Base-by-base conservation (phyloP, 2,329 filamentous ascomycete genomes). In the Fusarium tuaranense region DNA sequence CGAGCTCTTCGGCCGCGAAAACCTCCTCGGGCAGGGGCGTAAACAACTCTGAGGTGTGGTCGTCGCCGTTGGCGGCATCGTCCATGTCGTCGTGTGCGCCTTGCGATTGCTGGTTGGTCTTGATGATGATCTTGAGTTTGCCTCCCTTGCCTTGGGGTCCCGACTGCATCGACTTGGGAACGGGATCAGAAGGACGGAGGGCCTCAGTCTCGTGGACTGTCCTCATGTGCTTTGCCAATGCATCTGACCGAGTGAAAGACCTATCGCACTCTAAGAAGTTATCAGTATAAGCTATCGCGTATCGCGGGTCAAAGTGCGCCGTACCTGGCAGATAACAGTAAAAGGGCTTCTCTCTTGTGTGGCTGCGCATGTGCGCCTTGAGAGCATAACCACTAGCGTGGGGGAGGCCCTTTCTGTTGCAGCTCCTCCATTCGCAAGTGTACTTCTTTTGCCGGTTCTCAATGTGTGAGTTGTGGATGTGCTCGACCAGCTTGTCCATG, bases 141-240 rank as follows among this genome's bases (percentile, higher is more conserved):
- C 85, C 86, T 53, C 84, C 83, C 74, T 87, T 88, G 78, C 81
- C 83, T 46, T 81, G 79, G 20, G 80, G 83, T 41, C 79, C 82
- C 3, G 86, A 80, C 77, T 91, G 90, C 86, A 90, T 89, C 68
- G 91, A 91, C 81, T 94, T 93, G 25, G 92, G 91, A 14, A 94
- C 90, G 3, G 93, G 91, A 80, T 95, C 92, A 18, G 90, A 92
- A 6, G 94, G 93, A n/a, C 94, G 92, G 25, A 98, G 88, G 18
- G 95, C 94, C 84, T 99, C 97, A 5, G 96, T 98, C 82, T 99
- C 97, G 86, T 99, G 97, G 41, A 99, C 95, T 18, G 97, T 98
- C 78, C 97, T 93, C 95, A 98, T 98, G 82, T 99, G 97, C 83
- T 99, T 99, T 2, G 96, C 95, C 0, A 99, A 88, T 14, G 97